phyloP scores from a whole-genome alignment of 306 rosid species.

The Quercus alba region DNA sequence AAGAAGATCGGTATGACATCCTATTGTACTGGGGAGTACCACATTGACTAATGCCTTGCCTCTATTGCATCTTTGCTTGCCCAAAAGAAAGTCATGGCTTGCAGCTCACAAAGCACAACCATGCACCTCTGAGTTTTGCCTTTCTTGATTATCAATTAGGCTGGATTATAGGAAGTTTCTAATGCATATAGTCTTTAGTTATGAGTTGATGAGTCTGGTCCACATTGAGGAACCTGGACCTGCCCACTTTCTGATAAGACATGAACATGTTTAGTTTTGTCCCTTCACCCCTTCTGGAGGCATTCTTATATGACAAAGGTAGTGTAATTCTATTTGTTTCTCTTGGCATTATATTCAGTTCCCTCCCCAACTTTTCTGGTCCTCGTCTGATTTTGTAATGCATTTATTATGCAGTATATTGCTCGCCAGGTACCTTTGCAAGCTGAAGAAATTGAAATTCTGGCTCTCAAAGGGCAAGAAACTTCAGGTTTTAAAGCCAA shows the following conservation, averaged over 20 bases:
- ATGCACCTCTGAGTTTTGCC: background rate
- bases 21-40: background rate
- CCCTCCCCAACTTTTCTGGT: background rate
- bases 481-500: background rate
- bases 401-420: constrained; percentile 50
- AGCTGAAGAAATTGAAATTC: constrained; percentile 71
- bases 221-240: too few species aligned
- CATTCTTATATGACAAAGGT: background rate
- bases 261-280: background rate
- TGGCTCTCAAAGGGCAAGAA: constrained; percentile 44
- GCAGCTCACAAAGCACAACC: background rate
- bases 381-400: constrained; percentile 12
- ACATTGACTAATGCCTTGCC: background rate
- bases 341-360: background rate
- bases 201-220: background rate
- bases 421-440: constrained; percentile 54
- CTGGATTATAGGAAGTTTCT: background rate
- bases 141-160: background rate
- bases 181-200: background rate
- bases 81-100: background rate
- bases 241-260: background rate
- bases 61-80: background rate
- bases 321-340: background rate
- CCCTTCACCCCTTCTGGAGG: background rate
- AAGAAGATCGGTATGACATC: background rate